Evolutionary conservation across 768 basidiomycete genomes (phyloP).

Genomic region (Gautieria morchelliformis): DNA sequence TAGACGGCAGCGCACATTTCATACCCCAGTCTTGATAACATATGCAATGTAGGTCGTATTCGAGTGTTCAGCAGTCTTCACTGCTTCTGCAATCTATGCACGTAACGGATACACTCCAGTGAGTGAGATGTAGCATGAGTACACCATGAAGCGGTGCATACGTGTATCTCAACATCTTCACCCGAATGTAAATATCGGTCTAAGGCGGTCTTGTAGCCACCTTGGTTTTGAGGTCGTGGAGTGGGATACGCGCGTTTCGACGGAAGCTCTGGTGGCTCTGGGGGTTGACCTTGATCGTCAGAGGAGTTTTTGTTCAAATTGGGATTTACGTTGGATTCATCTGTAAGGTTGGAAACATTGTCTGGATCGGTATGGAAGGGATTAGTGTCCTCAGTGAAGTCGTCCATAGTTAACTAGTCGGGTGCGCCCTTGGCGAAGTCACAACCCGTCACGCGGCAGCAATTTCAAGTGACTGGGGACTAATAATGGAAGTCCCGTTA

Average conservation of each 20-base stretch:
- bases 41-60: conserved; percentile 90
- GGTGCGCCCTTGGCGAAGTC: not conserved
- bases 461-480: not conserved
- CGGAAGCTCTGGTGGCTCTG: conserved; percentile 35
- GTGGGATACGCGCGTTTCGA: conserved; percentile 49
- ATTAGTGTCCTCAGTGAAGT: conserved; percentile 28
- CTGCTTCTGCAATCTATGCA: conserved; percentile 81
- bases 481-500: not conserved
- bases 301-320: not conserved
- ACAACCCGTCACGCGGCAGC: not conserved
- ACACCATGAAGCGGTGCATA: conserved; percentile 25
- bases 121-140: conserved; percentile 9
- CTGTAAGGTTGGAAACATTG: not conserved
- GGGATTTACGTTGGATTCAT: not conserved
- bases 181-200: conserved; percentile 75
- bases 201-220: conserved; percentile 49
- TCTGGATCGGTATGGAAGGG: conserved; percentile 25
- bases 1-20: conserved; percentile 15
- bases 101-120: no score
- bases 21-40: conserved; percentile 81
- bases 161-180: conserved; percentile 73
- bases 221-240: conserved; percentile 24
- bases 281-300: conserved; percentile 7
- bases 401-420: not conserved
- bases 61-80: conserved; percentile 88